phyloP scores from a whole-genome alignment of 2,329 filamentous ascomycete species.

The Phialophora verrucosa region DNA sequence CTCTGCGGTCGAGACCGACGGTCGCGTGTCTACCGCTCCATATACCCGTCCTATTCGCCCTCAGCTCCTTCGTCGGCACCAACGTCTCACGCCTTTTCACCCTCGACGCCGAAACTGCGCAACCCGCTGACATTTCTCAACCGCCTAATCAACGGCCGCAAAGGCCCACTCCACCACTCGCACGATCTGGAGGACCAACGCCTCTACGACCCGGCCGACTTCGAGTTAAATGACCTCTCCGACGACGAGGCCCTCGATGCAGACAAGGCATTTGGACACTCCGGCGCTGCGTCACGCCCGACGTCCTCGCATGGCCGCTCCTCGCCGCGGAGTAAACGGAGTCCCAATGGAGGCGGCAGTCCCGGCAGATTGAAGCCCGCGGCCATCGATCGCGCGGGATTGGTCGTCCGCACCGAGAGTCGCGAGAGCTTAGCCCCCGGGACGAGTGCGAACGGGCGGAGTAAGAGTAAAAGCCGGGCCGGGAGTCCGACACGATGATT shows the following conservation, averaged over 20 bases:
- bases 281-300: constrained; percentile 61
- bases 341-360: constrained; percentile 39
- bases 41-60: constrained; percentile 47
- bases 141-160: constrained; percentile 45
- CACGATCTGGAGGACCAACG: constrained; percentile 75
- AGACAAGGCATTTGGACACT: constrained; percentile 22
- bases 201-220: constrained; percentile 59
- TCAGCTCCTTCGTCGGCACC: constrained; percentile 6
- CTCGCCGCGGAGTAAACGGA: constrained; percentile 63
- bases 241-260: constrained; percentile 50
- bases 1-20: constrained; percentile 81
- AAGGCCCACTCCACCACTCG: constrained; percentile 57
- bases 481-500: constrained; percentile 27
- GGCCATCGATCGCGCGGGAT: constrained; percentile 67
- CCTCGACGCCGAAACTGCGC: constrained; percentile 32
- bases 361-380: constrained; percentile 43
- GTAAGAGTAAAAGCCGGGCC: constrained; percentile 29
- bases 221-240: constrained; percentile 73
- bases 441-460: constrained; percentile 18
- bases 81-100: constrained; percentile 3
- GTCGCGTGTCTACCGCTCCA: constrained; percentile 62
- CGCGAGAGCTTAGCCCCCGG: constrained; percentile 69
- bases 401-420: constrained; percentile 84
- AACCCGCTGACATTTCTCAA: constrained; percentile 42
- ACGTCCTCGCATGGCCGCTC: constrained; percentile 65